These are phyloP conservation scores for Craterostigma plantagineum DNA, from an alignment of 257 asterid genomes.

Conservation along the genomic window DNA sequence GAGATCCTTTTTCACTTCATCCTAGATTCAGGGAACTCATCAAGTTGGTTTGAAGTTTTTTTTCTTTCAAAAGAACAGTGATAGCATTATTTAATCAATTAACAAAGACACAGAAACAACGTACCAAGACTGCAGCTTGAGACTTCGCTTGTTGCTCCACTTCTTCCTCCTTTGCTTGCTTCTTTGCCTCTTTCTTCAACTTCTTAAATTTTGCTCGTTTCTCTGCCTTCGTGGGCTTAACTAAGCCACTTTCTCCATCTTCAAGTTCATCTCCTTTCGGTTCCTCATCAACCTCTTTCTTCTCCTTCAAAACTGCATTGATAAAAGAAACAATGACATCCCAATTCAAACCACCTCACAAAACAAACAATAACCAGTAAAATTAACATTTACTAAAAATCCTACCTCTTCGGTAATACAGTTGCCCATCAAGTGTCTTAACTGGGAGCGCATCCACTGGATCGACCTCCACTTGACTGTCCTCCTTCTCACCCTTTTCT, in stretches of 20 bases:
- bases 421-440: slow-evolving; percentile 52
- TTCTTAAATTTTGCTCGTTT: slow-evolving; percentile 61
- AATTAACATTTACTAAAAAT: no score
- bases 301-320: slow-evolving; percentile 26
- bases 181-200: slow-evolving; percentile 75
- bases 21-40: slow-evolving; percentile 20
- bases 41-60: not conserved
- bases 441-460: slow-evolving; percentile 90
- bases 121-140: slow-evolving; percentile 70
- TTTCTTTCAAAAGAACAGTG: not conserved
- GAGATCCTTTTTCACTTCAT: slow-evolving; percentile 69
- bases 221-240: slow-evolving; percentile 57
- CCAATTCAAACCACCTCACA: not conserved
- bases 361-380: not conserved
- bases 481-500: slow-evolving; percentile 31
- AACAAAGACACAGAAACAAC: slow-evolving; percentile 7
- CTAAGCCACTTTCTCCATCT: slow-evolving; percentile 14
- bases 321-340: not conserved
- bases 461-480: slow-evolving; percentile 45
- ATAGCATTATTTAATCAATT: no score
- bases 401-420: slow-evolving; percentile 48
- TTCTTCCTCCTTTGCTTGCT: slow-evolving; percentile 53
- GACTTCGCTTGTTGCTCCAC: slow-evolving; percentile 46
- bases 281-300: slow-evolving; percentile 26
- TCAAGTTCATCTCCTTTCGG: slow-evolving; percentile 23